Evolutionary conservation across 1,284 basidiomycete genomes (phyloP).

Genomic region (Tilletia indica): DNA sequence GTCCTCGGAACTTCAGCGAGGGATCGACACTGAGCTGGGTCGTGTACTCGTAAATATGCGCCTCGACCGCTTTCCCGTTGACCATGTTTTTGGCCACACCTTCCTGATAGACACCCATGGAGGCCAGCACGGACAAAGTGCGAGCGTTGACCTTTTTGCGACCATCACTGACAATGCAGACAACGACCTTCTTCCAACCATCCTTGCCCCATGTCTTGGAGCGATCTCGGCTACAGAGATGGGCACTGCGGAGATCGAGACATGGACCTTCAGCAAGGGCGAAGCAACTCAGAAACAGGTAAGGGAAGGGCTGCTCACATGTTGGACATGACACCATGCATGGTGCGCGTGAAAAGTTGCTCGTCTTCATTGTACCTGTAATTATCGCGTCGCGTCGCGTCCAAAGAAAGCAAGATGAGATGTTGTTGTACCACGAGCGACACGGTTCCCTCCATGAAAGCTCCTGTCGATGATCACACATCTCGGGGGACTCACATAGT

Average conservation of each 20-base stretch:
- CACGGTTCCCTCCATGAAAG: too few relatives aligned
- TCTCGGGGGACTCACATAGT: conserved; percentile 39
- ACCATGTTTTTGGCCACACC: conserved; percentile 87
- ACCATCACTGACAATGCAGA: conserved; percentile 82
- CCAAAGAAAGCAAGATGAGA: too few relatives aligned
- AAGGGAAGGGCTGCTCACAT: conserved; percentile 24
- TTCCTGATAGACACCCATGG: conserved; percentile 84
- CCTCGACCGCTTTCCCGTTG: conserved; percentile 78
- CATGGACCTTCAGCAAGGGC: conserved; percentile 53
- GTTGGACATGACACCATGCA: conserved; percentile 55
- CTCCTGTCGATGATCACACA: background rate
- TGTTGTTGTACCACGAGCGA: too few relatives aligned
- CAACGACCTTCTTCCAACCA: conserved; percentile 89
- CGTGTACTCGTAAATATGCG: conserved; percentile 80
- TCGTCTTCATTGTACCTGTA: conserved; percentile 27
- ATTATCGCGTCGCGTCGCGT: background rate
- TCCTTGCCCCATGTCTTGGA: conserved; percentile 93
- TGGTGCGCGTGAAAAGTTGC: conserved; percentile 45
- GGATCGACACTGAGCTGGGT: conserved; percentile 74
- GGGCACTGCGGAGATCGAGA: conserved; percentile 31
- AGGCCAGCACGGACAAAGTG: conserved; percentile 73
- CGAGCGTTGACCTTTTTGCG: conserved; percentile 80
- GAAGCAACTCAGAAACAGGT: background rate
- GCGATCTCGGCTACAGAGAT: conserved; percentile 75
- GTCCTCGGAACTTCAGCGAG: conserved; percentile 75